A percentile compares a stretch with the other conserved stretches of the same genome.
These are phyloP conservation scores for Claviceps purpurea DNA, from an alignment of 2,329 filamentous ascomycete species.

Conservation along the genomic window DNA sequence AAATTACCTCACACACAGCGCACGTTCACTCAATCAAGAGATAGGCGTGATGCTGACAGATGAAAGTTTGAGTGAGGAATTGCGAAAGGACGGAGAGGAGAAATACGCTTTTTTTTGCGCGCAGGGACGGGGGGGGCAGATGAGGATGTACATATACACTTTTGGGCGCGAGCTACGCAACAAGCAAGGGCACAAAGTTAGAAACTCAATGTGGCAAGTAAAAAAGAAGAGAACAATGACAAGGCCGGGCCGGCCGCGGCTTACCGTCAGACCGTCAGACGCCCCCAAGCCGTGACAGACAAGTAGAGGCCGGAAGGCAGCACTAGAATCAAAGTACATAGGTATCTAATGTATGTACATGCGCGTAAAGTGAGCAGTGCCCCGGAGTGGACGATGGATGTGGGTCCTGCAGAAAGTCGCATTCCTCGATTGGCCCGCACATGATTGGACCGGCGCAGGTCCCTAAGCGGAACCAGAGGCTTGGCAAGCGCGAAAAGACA, in stretches of 20 bases:
- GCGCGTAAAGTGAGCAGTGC: not conserved
- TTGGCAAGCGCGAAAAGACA: not conserved
- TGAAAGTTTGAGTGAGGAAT: not conserved
- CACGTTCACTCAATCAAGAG: conserved; percentile 4
- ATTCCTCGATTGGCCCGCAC: not conserved
- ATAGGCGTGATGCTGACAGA: not conserved
- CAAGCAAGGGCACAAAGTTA: not conserved
- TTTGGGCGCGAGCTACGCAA: not conserved
- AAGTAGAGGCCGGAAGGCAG: not conserved
- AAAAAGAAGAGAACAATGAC: not conserved
- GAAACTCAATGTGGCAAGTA: not conserved
- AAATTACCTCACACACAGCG: not conserved
- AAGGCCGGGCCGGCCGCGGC: not conserved
- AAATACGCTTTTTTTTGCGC: too few species aligned
- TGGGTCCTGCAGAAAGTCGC: not conserved
- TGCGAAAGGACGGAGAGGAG: not conserved
- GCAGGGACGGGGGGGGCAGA: not conserved
- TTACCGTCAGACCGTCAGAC: not conserved
- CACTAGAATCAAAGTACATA: not conserved
- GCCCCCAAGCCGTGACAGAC: not conserved
- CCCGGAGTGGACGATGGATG: not conserved
- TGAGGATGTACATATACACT: conserved; percentile 2
- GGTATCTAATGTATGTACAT: not conserved
- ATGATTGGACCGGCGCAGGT: not conserved
- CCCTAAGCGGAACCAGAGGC: not conserved